Evolutionary conservation across 306 rosid species (phyloP).

Genomic region (Acmispon strigosus): DNA sequence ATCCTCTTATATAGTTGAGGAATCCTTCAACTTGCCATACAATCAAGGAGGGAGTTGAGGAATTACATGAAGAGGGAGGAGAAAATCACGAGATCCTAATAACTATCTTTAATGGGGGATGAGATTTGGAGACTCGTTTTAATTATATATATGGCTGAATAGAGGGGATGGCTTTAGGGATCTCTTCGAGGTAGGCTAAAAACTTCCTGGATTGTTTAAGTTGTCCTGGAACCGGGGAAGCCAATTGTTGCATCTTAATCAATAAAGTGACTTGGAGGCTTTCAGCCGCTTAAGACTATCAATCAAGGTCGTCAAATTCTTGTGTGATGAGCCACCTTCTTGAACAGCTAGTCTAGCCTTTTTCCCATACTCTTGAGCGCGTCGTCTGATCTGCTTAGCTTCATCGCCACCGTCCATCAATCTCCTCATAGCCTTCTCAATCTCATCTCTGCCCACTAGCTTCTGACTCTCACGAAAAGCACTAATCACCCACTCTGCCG

Average conservation of each 20-base stretch:
- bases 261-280: neutral
- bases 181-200: too few species aligned
- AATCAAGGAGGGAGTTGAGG: too few species aligned
- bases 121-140: too few species aligned
- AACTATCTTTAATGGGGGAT: too few species aligned
- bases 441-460: conserved; percentile 7
- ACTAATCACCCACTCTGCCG: neutral
- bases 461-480: neutral
- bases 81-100: too few species aligned
- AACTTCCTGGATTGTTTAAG: too few species aligned
- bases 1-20: too few species aligned
- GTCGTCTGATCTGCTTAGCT: neutral
- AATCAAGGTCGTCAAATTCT: conserved; percentile 14
- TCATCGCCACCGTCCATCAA: conserved; percentile 35
- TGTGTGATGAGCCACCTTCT: conserved; percentile 22
- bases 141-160: too few species aligned
- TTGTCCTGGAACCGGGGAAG: too few species aligned
- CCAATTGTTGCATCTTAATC: neutral
- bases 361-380: neutral
- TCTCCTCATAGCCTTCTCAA: conserved; percentile 26
- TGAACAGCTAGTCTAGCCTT: conserved; percentile 19
- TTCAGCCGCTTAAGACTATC: conserved; percentile 6
- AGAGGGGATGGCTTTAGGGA: too few species aligned
- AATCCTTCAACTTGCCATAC: too few species aligned
- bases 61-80: too few species aligned